Evolutionary conservation across 192 early-diverging fungal species (phyloP).

Genomic region (Phycomyces nitens): DNA sequence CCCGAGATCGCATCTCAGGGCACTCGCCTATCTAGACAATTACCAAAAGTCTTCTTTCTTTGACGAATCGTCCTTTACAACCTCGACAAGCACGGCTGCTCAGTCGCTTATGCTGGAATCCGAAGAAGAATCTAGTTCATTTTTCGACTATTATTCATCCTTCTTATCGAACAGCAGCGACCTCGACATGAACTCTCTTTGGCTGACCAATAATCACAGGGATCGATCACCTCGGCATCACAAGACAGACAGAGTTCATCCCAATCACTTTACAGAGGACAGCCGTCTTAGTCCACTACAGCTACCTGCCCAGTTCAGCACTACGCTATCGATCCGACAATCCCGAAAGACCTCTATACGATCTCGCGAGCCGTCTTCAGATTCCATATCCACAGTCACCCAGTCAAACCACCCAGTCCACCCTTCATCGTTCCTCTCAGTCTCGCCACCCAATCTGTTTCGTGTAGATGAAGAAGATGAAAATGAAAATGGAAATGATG

Average conservation of each 20-base stretch:
- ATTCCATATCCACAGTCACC: conserved; percentile 7
- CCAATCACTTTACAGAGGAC: conserved; percentile 4
- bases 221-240: background rate
- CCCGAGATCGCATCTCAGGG: conserved; percentile 5
- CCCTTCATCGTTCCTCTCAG: conserved; percentile 26
- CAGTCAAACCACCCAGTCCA: conserved; percentile 15
- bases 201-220: too few species aligned
- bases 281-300: conserved; percentile 23
- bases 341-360: background rate
- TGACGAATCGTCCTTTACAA: conserved; percentile 21
- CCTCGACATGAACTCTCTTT: too few species aligned
- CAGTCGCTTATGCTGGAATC: background rate
- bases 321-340: background rate
- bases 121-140: background rate
- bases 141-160: background rate
- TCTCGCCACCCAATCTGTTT: background rate
- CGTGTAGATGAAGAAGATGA: background rate
- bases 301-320: conserved; percentile 21
- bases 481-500: background rate
- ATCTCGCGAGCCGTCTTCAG: conserved; percentile 12
- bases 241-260: background rate
- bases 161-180: too few species aligned
- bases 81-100: background rate
- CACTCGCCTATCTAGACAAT: conserved; percentile 11
- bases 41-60: conserved; percentile 12